Evolutionary conservation across 1,139 yeast species (phyloP), one percentile per base, ranked within the genome.

Genomic region (Yamadazyma trypodendri): DNA sequence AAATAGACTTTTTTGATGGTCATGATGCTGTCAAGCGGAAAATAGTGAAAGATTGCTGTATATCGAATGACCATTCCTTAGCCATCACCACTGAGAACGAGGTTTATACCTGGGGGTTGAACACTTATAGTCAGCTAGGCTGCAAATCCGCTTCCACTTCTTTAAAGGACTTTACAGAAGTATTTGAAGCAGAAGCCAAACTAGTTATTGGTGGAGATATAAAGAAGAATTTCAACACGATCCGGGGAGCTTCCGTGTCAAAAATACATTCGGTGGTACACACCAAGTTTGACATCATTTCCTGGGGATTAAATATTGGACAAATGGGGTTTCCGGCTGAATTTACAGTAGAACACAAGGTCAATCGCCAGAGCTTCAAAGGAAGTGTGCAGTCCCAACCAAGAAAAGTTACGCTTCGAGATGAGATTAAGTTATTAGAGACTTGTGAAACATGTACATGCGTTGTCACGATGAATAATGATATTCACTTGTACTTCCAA

Each of bases 271-370:
- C 94, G 0, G 70, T 84, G 4, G 86, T 77, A 0, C 84, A 71
- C 48, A 68, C 84, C 0, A 68, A 65, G 21, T 58, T 69, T 24
- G 73, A 71, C 9, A 51, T 88, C 6, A 77, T 67, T 44, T 62
- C 80, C 28, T 88, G 96, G 95, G 97, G 97, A 0, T 62, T 84
- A 23, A 86, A 88, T 54, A 63, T 80, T 22, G 97, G 97, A 0
- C 97, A 90, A 55, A 81, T 90, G 81, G 95, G 95, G 1, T 68
- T 78, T 32, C 42, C 59, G 7, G 34, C 54, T 3, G 41, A 48
- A 13, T 3, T 24, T 9, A 37, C 35, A 2, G 8, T 24, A 1
- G 68, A 65, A 12, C 56, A 61, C 32, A 59, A 59, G 22, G 41
- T 63, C 2, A 56, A 58, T 23, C 62, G 61, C 32, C 51, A 56